A percentile compares a stretch with the other conserved stretches of the same genome.
These are phyloP conservation scores for Phalaenopsis hybrid DNA, from an alignment of 116 monocot genomes.

Conservation along the genomic window DNA sequence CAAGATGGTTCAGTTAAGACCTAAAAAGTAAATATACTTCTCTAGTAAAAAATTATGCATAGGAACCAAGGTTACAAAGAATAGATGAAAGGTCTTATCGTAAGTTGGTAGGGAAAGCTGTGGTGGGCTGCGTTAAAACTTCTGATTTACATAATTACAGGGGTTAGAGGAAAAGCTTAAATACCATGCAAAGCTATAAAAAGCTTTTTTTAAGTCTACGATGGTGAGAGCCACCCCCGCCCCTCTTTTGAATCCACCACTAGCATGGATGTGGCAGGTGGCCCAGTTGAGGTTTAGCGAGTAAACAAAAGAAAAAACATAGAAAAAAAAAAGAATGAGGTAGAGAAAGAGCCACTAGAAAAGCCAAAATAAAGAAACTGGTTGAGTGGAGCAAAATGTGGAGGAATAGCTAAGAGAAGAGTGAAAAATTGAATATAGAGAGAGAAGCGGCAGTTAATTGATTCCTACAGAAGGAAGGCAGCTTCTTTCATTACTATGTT, in stretches of 20 bases:
- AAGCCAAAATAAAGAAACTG: not conserved
- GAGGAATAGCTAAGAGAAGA: not conserved
- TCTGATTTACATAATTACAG: no score
- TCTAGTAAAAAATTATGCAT: not conserved
- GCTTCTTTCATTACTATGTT: not conserved
- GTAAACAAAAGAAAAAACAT: not conserved
- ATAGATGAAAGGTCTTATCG: no score
- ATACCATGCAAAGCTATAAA: no score
- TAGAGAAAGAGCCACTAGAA: not conserved
- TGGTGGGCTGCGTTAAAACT: no score
- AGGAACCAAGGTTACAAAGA: no score
- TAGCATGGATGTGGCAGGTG: not conserved
- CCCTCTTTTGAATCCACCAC: no score
- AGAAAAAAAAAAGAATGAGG: not conserved
- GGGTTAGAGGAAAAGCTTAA: no score
- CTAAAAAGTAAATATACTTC: not conserved
- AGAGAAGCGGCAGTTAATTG: not conserved
- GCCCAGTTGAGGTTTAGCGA: not conserved
- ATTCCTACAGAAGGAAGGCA: not conserved
- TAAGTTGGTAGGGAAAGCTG: no score
- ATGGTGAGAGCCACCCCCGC: no score
- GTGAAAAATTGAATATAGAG: not conserved
- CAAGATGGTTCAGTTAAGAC: not conserved
- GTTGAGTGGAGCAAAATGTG: not conserved
- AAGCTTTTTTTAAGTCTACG: no score